Evolutionary conservation across 768 basidiomycete genomes (phyloP).

Genomic region (Boletus coccyginus): DNA sequence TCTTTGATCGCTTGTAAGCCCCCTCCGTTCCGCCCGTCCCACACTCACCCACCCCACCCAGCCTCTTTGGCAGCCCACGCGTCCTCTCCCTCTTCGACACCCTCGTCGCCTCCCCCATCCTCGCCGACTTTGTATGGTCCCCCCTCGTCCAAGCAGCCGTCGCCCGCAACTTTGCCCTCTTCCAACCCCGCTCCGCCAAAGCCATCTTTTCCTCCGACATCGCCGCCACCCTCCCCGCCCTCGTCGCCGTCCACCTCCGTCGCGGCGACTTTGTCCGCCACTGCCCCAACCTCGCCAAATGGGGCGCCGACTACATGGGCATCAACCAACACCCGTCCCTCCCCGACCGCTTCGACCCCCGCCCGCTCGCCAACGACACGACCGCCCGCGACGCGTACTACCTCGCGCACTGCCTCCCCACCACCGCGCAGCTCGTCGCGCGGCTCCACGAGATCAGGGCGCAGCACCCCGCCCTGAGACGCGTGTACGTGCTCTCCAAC

Average conservation of each 20-base stretch:
- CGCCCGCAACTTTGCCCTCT: conserved; percentile 44
- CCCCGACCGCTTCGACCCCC: conserved; percentile 40
- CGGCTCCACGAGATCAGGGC: conserved; percentile 35
- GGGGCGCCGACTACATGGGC: conserved; percentile 47
- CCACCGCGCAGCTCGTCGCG: conserved; percentile 39
- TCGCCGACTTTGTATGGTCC: conserved; percentile 52
- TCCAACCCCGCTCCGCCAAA: conserved; percentile 34
- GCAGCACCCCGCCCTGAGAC: conserved; percentile 27
- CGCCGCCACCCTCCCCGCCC: conserved; percentile 34
- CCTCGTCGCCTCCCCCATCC: conserved; percentile 47
- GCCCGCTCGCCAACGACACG: conserved; percentile 4
- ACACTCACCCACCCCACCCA: conserved; percentile 13
- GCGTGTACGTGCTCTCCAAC: conserved; percentile 53
- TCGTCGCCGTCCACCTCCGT: conserved; percentile 56
- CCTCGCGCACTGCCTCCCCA: conserved; percentile 38
- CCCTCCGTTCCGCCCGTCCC: background rate
- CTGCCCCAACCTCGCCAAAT: conserved; percentile 47
- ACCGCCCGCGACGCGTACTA: conserved; percentile 12
- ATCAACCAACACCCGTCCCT: conserved; percentile 43
- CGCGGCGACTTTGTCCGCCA: conserved; percentile 61
- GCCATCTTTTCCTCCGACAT: conserved; percentile 18
- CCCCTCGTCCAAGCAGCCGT: conserved; percentile 49
- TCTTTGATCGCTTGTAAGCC: conserved; percentile 52
- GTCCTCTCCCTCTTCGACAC: conserved; percentile 43
- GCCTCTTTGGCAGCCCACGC: conserved; percentile 44